Percentiles rank a stretch among this genome's conserved stretches.
Evolutionary conservation across 148 eudicot genomes (phyloP).

Genomic region (Chenopodium berlandieri): DNA sequence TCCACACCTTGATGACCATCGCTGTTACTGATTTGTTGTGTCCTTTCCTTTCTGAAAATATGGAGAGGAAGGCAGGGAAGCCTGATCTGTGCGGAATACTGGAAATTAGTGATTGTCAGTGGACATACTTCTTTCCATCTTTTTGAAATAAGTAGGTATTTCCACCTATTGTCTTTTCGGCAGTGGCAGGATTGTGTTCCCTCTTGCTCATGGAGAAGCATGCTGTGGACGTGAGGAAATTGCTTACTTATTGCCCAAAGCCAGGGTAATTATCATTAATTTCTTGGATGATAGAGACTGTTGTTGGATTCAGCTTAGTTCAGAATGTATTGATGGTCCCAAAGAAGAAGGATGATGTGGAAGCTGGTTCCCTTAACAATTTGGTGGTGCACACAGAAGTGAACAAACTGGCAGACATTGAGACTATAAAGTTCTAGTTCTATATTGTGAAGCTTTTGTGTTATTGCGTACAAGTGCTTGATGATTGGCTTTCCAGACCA

Average conservation of each 20-base stretch:
- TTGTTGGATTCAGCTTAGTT: neutral
- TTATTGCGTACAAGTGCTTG: neutral
- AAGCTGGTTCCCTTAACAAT: neutral
- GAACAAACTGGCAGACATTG: neutral
- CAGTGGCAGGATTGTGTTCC: neutral
- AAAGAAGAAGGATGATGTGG: neutral
- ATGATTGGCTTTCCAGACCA: neutral
- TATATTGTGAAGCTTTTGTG: neutral
- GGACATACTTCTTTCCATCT: neutral
- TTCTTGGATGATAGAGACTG: neutral
- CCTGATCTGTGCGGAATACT: neutral
- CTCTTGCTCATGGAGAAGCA: neutral
- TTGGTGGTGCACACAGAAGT: slow-evolving; percentile 4
- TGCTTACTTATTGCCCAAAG: neutral
- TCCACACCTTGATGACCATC: too few relatives aligned
- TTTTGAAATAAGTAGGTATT: neutral
- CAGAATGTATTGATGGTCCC: neutral
- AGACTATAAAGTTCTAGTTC: neutral
- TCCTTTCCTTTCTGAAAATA: neutral
- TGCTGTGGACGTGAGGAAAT: neutral
- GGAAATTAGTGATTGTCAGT: neutral
- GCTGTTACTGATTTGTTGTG: neutral
- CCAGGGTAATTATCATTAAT: neutral
- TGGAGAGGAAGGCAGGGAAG: neutral
- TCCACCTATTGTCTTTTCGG: neutral